Base-by-base conservation (phyloP, 345 rosid genomes). In the Erysimum cheiranthoides region DNA sequence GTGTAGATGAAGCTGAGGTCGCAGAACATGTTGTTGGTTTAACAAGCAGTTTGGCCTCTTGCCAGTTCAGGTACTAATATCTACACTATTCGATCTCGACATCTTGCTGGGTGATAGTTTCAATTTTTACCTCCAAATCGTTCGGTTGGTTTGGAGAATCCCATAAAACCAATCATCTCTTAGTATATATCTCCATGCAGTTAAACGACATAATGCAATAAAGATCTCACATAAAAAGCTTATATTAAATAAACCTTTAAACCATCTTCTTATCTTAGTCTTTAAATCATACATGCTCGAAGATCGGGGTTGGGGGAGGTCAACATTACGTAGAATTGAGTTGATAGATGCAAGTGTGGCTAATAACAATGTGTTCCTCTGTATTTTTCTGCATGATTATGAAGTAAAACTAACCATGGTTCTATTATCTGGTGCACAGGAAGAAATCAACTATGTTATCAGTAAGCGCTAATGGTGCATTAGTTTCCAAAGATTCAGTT, bases 1-100 rank as follows among this genome's bases (percentile, higher is more conserved):
- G 97, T 76, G 77, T 75, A 70, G 97, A 95, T 79, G 97, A 95
- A 86, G 93, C 96, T 79, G 99, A 95, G 73, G 78, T 92, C 30
- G 98, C 97, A 71, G 97, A 92, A 73, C 97, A 95, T 79, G 70
- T 89, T 72, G 91, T 84, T 78, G 90, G 96, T 68, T 83, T 92
- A 83, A 92, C 97, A 32, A 82, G 82, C 73, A 92, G 90, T 82
- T 79, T 95, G 32, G 99, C 97, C 42, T 82, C 99, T 78, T 90
- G 97, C 80, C 96, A 82, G 8, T 92, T 84, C 70, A 87, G 99
- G 97, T 92, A 61, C 58, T 42, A 11, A 13, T 13, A 56, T 21
- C 18, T 43, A 42, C 28, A 10, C 47, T 65, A 10, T 36, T 28
- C 38, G 10, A 38, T 49, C 42, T 54, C 18, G 3, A 16, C 43